Evolutionary conservation across 305 asterid species (phyloP).

Genomic region (Fraxinus paxiana): DNA sequence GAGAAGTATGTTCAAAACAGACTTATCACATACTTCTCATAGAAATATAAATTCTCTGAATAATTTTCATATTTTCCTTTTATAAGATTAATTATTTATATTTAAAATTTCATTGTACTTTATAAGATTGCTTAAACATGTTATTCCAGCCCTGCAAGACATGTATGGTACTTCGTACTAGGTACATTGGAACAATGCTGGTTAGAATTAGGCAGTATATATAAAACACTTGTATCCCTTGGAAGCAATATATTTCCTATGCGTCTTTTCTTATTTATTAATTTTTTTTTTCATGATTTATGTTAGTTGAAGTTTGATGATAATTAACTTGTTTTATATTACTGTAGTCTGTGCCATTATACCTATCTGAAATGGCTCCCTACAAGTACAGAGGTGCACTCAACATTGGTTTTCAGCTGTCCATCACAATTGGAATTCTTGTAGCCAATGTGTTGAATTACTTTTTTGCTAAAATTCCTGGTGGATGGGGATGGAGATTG

Average conservation of each 20-base stretch:
- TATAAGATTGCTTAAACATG: neutral
- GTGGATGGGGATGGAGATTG: slow-evolving; percentile 67
- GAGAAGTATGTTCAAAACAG: neutral
- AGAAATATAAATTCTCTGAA: neutral
- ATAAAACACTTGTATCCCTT: neutral
- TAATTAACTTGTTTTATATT: neutral
- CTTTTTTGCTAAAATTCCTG: slow-evolving; percentile 47
- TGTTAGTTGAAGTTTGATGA: neutral
- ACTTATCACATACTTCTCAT: neutral
- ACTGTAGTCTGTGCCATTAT: slow-evolving; percentile 60
- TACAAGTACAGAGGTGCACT: slow-evolving; percentile 65
- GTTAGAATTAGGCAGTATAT: neutral
- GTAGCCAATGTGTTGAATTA: slow-evolving; percentile 57
- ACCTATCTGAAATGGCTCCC: slow-evolving; percentile 69
- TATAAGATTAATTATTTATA: neutral
- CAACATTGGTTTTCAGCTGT: slow-evolving; percentile 54
- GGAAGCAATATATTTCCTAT: neutral
- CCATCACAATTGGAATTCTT: slow-evolving; percentile 53
- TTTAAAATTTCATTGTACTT: neutral
- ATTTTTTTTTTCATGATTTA: neutral
- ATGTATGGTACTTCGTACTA: neutral
- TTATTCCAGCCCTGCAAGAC: neutral
- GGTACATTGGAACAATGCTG: neutral
- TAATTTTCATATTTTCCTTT: neutral
- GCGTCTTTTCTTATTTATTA: neutral